phyloP scores from a whole-genome alignment of 208 protist species.

The Novymonas esmeraldas region DNA sequence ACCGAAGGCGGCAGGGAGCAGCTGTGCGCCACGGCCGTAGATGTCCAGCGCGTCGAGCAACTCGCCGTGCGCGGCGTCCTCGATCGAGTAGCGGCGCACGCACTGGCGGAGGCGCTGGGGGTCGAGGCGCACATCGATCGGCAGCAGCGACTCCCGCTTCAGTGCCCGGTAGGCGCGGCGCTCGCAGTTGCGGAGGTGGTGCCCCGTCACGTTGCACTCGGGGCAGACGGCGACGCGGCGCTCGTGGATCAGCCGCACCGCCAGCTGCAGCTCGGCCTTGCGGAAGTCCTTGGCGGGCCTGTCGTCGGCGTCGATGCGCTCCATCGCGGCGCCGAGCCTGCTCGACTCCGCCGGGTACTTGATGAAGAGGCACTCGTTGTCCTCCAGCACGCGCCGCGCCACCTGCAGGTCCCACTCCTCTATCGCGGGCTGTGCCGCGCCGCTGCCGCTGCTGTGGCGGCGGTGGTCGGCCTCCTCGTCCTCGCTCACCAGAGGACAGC shows the following conservation, averaged over 20 bases:
- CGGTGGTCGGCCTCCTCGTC: constrained; percentile 29
- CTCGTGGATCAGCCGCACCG: constrained; percentile 73
- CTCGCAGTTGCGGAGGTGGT: constrained; percentile 63
- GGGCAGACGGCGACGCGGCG: constrained; percentile 61
- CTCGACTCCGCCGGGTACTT: constrained; percentile 50
- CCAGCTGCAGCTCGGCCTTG: constrained; percentile 78
- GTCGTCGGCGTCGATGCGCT: constrained; percentile 75
- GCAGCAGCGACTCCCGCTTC: constrained; percentile 37
- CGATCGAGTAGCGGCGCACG: constrained; percentile 34
- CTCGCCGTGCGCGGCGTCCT: constrained; percentile 36
- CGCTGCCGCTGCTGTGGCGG: constrained; percentile 24
- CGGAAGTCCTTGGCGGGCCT: constrained; percentile 81
- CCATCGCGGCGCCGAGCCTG: constrained; percentile 52
- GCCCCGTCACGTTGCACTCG: constrained; percentile 64
- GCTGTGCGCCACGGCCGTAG: constrained; percentile 26
- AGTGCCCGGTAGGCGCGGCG: constrained; percentile 48
- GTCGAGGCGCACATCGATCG: constrained; percentile 69
- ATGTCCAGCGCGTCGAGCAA: constrained; percentile 66
- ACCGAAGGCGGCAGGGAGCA: constrained; percentile 63
- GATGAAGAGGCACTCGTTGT: constrained; percentile 60
- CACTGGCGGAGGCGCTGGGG: constrained; percentile 39
- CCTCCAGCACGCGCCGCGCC: constrained; percentile 68
- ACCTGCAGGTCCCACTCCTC: constrained; percentile 86
- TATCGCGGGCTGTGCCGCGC: constrained; percentile 20
- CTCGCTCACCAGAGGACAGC: constrained; percentile 46